phyloP scores from a whole-genome alignment of 306 rosid genomes.

The Gynostemma pentaphyllum region DNA sequence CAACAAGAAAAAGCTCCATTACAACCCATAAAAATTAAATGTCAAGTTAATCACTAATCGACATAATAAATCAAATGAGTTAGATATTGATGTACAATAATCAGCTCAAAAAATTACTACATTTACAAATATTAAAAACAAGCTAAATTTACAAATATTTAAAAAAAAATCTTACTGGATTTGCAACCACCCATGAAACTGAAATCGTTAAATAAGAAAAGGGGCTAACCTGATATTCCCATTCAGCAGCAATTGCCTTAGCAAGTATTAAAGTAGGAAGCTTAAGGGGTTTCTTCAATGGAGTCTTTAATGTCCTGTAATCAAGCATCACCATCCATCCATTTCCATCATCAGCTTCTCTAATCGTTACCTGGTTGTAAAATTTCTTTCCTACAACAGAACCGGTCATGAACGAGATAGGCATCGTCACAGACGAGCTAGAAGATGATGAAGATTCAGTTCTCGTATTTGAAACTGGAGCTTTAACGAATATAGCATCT shows the following conservation, averaged over 20 bases:
- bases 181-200: not conserved
- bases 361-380: constrained; percentile 51
- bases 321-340: constrained; percentile 92
- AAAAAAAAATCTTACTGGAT: no score
- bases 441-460: constrained; percentile 26
- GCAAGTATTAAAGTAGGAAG: constrained; percentile 68
- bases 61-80: no score
- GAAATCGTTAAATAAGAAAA: not conserved
- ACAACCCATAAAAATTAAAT: not conserved
- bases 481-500: constrained; percentile 34
- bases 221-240: constrained; percentile 76
- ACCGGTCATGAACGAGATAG: constrained; percentile 85
- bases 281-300: constrained; percentile 77
- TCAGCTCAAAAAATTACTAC: no score
- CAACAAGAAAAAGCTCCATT: constrained; percentile 19
- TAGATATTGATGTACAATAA: no score
- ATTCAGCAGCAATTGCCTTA: constrained; percentile 78
- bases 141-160: no score
- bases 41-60: no score
- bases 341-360: constrained; percentile 62
- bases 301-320: constrained; percentile 80
- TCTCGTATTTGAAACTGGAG: constrained; percentile 19
- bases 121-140: no score
- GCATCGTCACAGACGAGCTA: constrained; percentile 67
- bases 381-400: constrained; percentile 81